Evolutionary conservation across 257 asterid genomes (phyloP).

Genomic region (Nicotiana benthamiana): DNA sequence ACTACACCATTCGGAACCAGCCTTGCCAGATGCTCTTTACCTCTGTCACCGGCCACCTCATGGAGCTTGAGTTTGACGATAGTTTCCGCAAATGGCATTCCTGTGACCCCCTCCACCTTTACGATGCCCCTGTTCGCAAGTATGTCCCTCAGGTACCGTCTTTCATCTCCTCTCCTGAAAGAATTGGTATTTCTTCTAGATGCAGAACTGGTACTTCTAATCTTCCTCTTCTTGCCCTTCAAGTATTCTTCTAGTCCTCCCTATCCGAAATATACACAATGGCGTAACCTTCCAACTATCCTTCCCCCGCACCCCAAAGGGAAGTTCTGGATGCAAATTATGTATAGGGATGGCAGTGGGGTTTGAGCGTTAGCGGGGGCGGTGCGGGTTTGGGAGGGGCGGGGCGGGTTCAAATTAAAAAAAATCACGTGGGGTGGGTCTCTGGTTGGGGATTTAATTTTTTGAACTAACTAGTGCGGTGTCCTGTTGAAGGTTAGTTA

Average conservation of each 20-base stretch:
- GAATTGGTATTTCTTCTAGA: no score
- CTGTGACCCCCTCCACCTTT: constrained; percentile 87
- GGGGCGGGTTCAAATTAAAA: no score
- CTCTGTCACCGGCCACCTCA: constrained; percentile 93
- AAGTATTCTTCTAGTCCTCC: not conserved
- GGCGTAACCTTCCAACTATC: not conserved
- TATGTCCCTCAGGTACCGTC: constrained; percentile 66
- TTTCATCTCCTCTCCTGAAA: not conserved
- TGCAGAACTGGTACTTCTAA: not conserved
- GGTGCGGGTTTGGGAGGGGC: no score
- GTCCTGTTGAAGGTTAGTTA: not conserved
- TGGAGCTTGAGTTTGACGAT: constrained; percentile 90
- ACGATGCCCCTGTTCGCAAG: constrained; percentile 73
- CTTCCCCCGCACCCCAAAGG: not conserved
- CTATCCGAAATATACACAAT: not conserved
- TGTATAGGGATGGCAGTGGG: not conserved
- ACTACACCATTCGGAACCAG: constrained; percentile 45
- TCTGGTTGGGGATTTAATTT: no score
- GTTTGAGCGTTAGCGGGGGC: no score
- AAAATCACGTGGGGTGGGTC: no score
- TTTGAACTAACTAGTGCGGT: not conserved
- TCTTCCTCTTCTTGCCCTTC: not conserved
- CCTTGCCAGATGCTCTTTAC: constrained; percentile 79
- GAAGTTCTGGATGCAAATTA: not conserved
- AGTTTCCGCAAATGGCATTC: constrained; percentile 90